A percentile compares a stretch with the other conserved stretches of the same genome.
These are phyloP conservation scores for Alternaria rosae DNA, from an alignment of 2,329 filamentous ascomycete species.

Conservation along the genomic window DNA sequence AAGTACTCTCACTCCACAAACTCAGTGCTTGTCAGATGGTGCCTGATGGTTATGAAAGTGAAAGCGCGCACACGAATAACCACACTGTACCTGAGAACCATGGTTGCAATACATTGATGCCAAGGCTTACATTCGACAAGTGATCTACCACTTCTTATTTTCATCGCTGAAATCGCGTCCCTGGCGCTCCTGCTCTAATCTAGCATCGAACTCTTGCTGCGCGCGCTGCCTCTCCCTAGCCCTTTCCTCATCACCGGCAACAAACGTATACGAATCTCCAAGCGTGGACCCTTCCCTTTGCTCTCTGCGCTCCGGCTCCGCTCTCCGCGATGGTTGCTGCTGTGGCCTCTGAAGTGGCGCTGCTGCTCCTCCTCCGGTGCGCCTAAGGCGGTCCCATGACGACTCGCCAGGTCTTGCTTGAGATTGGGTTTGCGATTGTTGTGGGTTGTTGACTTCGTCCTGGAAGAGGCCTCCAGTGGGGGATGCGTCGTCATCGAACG, in stretches of 20 bases:
- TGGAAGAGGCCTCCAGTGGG: conserved; percentile 49
- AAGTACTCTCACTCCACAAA: background rate
- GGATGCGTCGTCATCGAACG: conserved; percentile 44
- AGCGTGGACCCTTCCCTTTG: conserved; percentile 42
- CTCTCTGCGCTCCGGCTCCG: conserved; percentile 30
- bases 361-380: conserved; percentile 31
- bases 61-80: no score
- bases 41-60: no score
- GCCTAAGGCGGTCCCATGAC: conserved; percentile 56
- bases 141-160: conserved; percentile 44
- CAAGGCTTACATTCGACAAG: no score
- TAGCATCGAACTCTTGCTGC: conserved; percentile 59
- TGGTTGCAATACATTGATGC: no score
- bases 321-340: conserved; percentile 22
- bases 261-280: conserved; percentile 57
- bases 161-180: conserved; percentile 53
- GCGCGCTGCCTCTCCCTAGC: conserved; percentile 54
- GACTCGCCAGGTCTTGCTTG: conserved; percentile 44
- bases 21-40: no score
- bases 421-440: conserved; percentile 14
- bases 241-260: conserved; percentile 52
- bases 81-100: no score
- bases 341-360: conserved; percentile 19
- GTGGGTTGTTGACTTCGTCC: conserved; percentile 33
- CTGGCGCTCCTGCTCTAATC: conserved; percentile 58